Conservation (phyloP, 306 rosid genomes). For the Elaeagnus macrophylla region DNA sequence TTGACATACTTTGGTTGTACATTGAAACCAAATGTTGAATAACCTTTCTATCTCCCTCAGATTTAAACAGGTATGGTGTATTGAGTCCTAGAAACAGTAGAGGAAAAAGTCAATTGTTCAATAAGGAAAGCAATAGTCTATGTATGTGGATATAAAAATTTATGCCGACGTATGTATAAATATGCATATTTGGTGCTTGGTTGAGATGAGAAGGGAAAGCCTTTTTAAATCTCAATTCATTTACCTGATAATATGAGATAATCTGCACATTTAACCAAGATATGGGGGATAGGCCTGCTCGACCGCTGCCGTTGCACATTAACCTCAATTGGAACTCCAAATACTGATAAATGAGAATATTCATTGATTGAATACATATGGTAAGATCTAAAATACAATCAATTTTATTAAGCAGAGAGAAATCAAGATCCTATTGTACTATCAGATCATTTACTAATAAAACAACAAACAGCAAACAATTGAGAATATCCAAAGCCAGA, state of each 20-base stretch:
- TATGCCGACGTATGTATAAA: neutral
- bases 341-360: slow-evolving; percentile 36
- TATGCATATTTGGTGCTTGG: neutral
- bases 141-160: neutral
- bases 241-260: slow-evolving; percentile 85
- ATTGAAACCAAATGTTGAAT: slow-evolving; percentile 76
- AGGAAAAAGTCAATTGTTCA: neutral
- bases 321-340: slow-evolving; percentile 87
- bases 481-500: neutral
- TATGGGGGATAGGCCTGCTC: slow-evolving; percentile 65
- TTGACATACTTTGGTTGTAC: slow-evolving; percentile 68
- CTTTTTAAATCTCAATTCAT: slow-evolving; percentile 15
- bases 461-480: neutral
- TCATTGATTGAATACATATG: neutral
- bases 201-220: slow-evolving; percentile 7
- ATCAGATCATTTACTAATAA: neutral
- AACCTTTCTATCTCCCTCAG: slow-evolving; percentile 72
- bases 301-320: slow-evolving; percentile 74
- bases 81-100: slow-evolving; percentile 55
- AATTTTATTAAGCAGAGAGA: neutral
- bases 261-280: slow-evolving; percentile 81
- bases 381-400: neutral
- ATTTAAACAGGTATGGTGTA: slow-evolving; percentile 62
- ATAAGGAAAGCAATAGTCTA: slow-evolving; percentile 1
- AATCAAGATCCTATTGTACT: neutral